These are phyloP conservation scores for Sequoia sempervirens DNA, from an alignment of 75 land plant genomes.

Conservation along the genomic window DNA sequence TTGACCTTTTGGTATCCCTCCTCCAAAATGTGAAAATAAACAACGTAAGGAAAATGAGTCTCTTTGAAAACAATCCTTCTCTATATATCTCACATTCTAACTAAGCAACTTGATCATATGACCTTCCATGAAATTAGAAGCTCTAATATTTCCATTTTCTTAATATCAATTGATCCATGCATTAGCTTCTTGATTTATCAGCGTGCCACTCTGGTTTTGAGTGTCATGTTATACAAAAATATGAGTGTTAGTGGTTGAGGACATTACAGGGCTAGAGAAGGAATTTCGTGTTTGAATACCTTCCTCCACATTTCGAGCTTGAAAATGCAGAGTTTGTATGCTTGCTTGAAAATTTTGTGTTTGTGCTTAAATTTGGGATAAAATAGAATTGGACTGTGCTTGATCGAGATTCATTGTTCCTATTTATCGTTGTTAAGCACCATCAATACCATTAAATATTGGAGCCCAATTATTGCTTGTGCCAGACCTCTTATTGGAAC, in stretches of 20 bases:
- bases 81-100: too few species aligned
- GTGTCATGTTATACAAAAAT: neutral
- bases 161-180: too few species aligned
- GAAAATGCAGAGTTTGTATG: slow-evolving; percentile 6
- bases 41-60: too few species aligned
- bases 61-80: too few species aligned
- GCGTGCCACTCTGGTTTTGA: neutral
- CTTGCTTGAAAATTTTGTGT: slow-evolving; percentile 12
- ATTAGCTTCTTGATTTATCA: too few species aligned
- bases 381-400: neutral
- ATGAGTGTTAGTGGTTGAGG: neutral
- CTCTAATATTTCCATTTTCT: too few species aligned
- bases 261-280: neutral
- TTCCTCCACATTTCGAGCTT: slow-evolving; percentile 13
- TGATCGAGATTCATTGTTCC: slow-evolving; percentile 6
- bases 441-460: slow-evolving; percentile 10
- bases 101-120: too few species aligned
- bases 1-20: too few species aligned
- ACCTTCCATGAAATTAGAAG: too few species aligned
- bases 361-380: slow-evolving; percentile 22
- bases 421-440: slow-evolving; percentile 14
- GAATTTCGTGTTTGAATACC: slow-evolving; percentile 8
- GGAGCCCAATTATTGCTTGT: slow-evolving; percentile 12
- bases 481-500: slow-evolving; percentile 2
- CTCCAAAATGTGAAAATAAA: too few species aligned